A percentile compares a stretch with the other conserved stretches of the same genome.
Conservation (phyloP, 352 stramenopile genomes). For the Globisporangium nodosum region DNA sequence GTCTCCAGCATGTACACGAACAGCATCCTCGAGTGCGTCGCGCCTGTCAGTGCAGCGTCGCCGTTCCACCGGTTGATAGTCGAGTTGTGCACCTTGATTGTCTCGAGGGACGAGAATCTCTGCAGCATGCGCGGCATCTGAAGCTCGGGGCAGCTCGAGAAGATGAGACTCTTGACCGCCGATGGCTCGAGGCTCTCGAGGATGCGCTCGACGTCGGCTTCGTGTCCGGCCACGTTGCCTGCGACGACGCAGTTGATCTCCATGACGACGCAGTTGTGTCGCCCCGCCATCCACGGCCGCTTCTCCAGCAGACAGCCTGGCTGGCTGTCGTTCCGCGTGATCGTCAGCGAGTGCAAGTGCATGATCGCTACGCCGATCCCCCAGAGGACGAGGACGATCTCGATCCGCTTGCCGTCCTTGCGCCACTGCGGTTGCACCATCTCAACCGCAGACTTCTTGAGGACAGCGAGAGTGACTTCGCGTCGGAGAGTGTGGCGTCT, state of each 20-base stretch:
- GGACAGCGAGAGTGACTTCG: not conserved
- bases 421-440: constrained; percentile 4
- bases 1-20: constrained; percentile 7
- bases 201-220: not conserved
- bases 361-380: not conserved
- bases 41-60: not conserved
- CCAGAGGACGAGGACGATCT: constrained; percentile 5
- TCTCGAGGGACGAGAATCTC: not conserved
- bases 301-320: constrained; percentile 3
- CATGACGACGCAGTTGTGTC: constrained; percentile 8
- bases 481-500: too few relatives aligned
- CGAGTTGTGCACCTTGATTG: constrained; percentile 7
- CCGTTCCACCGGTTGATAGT: not conserved
- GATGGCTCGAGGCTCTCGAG: not conserved
- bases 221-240: not conserved
- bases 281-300: constrained; percentile 2
- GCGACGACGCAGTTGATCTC: constrained; percentile 4
- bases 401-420: constrained; percentile 1
- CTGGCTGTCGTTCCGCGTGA: not conserved
- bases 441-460: not conserved
- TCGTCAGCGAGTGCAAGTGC: constrained; percentile 1
- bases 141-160: constrained; percentile 6
- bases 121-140: constrained; percentile 3
- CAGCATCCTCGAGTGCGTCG: not conserved
- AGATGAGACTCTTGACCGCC: constrained; percentile 4